Base-by-base conservation (phyloP, 2,329 filamentous ascomycete genomes). In the Paecilomyces fulvus region DNA sequence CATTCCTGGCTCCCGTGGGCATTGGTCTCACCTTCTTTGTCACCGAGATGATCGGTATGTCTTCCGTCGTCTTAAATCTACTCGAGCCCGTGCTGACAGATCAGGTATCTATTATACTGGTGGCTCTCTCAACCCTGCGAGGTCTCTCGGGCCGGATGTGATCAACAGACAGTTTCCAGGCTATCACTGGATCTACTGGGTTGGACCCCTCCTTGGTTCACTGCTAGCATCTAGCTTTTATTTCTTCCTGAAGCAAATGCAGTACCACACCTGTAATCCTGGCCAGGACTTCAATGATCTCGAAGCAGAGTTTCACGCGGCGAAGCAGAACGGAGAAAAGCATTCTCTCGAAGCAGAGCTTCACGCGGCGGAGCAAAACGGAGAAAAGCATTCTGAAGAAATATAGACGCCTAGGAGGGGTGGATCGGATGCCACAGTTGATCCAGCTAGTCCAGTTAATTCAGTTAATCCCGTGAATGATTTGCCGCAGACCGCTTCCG, bases 11-110 rank as follows among this genome's bases (percentile, higher is more conserved):
- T 0, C 87, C 88, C 0, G 73, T 90, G 3, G 86, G 85, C 11
- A 89, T 91, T 62, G 88, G 88, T 1, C 71, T 89, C 1, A 77
- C 86, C 0, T 78, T 90, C 54, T 90, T 90, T 68, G 79, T 90
- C 49, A 75, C 76, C 0, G 77, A 83, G 56, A 59, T 83, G 52
- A 71, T 76, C 3, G 79, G 78, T 70, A 65, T 20, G 37, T 43
- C n/a, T n/a, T 17, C 7, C n/a, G 2, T 43, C 9, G 7, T 43
- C 33, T 9, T 43, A 7, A 3, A 6, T 43, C 33, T 17, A n/a
- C 30, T n/a, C 7, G n/a, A 17, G n/a, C 8, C 8, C 14, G n/a
- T 43, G n/a, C n/a, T 43, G 37, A 43, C 37, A 17, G 37, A 17
- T 51, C 51, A 77, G 75, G 75, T 25, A 74, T 76, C 30, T 77